phyloP scores from a whole-genome alignment of 2,329 filamentous ascomycete genomes.

The Neurospora crassa region DNA sequence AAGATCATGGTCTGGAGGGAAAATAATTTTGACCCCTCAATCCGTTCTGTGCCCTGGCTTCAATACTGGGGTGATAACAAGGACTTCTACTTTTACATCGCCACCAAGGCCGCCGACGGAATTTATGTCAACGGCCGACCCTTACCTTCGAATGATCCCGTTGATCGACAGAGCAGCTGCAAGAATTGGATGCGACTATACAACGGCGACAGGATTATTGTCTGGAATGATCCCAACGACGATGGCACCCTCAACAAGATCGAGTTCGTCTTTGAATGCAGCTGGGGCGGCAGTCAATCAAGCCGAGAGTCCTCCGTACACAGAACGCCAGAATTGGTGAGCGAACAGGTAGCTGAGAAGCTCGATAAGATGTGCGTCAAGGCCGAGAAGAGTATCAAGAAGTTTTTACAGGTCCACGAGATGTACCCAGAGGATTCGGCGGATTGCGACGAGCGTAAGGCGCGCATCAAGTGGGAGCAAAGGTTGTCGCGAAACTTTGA shows the following conservation, averaged over 20 bases:
- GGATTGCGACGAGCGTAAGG: neutral
- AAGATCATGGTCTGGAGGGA: slow-evolving; percentile 67
- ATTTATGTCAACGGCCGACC: slow-evolving; percentile 68
- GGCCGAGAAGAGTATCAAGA: slow-evolving; percentile 30
- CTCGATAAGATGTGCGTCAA: slow-evolving; percentile 40
- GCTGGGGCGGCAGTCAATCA: slow-evolving; percentile 44
- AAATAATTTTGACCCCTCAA: slow-evolving; percentile 46
- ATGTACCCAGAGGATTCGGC: neutral
- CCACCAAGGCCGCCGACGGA: slow-evolving; percentile 67
- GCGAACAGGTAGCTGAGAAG: slow-evolving; percentile 29
- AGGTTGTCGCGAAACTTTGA: neutral
- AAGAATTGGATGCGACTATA: slow-evolving; percentile 61
- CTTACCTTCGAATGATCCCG: slow-evolving; percentile 43
- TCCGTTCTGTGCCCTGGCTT: slow-evolving; percentile 37
- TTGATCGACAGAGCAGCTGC: slow-evolving; percentile 11
- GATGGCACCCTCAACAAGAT: slow-evolving; percentile 25
- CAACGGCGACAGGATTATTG: slow-evolving; percentile 65
- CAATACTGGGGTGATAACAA: slow-evolving; percentile 36
- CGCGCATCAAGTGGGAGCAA: neutral
- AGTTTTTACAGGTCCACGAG: accelerated
- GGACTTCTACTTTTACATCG: slow-evolving; percentile 60
- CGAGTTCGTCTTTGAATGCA: slow-evolving; percentile 41
- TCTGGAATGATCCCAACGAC: slow-evolving; percentile 42
- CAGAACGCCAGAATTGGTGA: slow-evolving; percentile 24
- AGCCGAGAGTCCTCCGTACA: slow-evolving; percentile 20